phyloP scores from a whole-genome alignment of 2,329 filamentous ascomycete genomes.

The Ophiosphaerella herpotricha region DNA sequence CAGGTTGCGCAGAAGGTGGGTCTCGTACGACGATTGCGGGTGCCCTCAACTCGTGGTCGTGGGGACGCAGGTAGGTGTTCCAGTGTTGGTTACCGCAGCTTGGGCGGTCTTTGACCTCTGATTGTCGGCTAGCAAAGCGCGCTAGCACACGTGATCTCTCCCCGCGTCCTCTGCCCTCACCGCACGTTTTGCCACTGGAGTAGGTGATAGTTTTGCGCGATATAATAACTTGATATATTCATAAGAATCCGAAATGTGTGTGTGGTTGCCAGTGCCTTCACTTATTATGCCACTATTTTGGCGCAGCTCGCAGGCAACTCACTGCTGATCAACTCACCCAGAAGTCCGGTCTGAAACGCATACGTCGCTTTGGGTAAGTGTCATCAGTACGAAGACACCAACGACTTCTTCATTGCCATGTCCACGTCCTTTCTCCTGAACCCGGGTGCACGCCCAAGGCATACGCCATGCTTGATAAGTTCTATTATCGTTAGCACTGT shows the following conservation, averaged over 20 bases:
- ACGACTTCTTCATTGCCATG: slow-evolving; percentile 42
- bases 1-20: slow-evolving; percentile 25
- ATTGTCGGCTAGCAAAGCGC: slow-evolving; percentile 8
- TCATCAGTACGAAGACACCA: slow-evolving; percentile 33
- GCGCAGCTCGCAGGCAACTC: no score
- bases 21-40: slow-evolving; percentile 39
- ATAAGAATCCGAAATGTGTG: no score
- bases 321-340: no score
- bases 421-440: slow-evolving; percentile 52
- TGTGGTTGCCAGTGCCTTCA: no score
- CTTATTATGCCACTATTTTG: no score
- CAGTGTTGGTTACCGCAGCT: slow-evolving; percentile 23
- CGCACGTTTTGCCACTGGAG: not conserved
- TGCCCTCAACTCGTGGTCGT: slow-evolving; percentile 38
- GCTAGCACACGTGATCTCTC: slow-evolving; percentile 4
- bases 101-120: slow-evolving; percentile 16
- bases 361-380: not conserved
- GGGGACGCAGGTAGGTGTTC: slow-evolving; percentile 31
- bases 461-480: slow-evolving; percentile 45
- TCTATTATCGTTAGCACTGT: slow-evolving; percentile 21
- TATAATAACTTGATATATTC: not conserved
- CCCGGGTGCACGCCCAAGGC: slow-evolving; percentile 51
- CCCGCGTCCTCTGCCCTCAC: not conserved
- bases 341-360: no score
- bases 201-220: no score